phyloP scores from a whole-genome alignment of 495 filamentous ascomycete species.

The Tirmania nivea region DNA sequence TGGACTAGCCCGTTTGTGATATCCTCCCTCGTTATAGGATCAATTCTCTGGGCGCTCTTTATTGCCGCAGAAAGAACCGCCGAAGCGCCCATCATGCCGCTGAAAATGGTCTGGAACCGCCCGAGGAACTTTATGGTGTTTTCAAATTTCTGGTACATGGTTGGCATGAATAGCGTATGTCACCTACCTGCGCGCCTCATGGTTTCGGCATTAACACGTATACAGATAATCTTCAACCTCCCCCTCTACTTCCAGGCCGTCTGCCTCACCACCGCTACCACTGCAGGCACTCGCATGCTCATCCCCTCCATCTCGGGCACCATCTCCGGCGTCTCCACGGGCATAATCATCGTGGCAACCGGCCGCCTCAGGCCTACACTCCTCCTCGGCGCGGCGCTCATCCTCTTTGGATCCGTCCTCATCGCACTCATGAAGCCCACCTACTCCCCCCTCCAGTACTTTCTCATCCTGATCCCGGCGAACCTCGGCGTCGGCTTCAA shows the following conservation, averaged over 20 bases:
- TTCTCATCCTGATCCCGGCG: constrained; percentile 38
- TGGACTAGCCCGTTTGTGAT: constrained; percentile 56
- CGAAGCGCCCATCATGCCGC: constrained; percentile 47
- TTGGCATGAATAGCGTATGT: constrained; percentile 34
- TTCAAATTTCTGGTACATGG: constrained; percentile 41
- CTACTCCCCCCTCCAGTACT: constrained; percentile 36
- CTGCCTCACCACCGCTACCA: constrained; percentile 45
- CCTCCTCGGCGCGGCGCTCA: constrained; percentile 31
- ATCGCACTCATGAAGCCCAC: constrained; percentile 31
- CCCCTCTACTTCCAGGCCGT: constrained; percentile 67
- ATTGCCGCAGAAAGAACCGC: constrained; percentile 40
- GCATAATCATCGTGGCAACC: constrained; percentile 47
- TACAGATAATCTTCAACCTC: constrained; percentile 44
- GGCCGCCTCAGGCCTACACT: constrained; percentile 42
- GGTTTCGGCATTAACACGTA: no score
- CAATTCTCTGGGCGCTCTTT: constrained; percentile 34
- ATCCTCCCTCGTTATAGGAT: constrained; percentile 34
- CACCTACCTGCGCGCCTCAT: no score
- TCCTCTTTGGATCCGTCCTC: constrained; percentile 32
- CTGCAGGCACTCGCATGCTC: constrained; percentile 48
- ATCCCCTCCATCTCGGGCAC: constrained; percentile 37
- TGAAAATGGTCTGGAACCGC: constrained; percentile 34
- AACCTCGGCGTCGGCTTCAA: constrained; percentile 44
- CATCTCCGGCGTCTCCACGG: constrained; percentile 36
- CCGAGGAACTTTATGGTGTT: constrained; percentile 48